These are phyloP conservation scores for Conringia planisiliqua DNA, from an alignment of 345 rosid genomes.

Conservation along the genomic window DNA sequence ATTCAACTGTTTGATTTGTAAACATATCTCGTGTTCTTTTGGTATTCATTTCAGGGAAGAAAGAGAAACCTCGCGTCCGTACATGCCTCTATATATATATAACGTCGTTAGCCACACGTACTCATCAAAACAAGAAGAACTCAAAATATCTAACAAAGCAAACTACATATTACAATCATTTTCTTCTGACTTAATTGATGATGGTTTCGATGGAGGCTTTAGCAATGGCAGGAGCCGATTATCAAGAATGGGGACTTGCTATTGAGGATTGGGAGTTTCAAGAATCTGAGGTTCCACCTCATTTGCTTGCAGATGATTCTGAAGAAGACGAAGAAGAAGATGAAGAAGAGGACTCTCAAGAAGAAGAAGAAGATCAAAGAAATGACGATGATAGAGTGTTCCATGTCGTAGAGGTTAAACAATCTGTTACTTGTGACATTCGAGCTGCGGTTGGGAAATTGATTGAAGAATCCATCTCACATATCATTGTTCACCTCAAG, in stretches of 20 bases:
- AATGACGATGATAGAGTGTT: conserved; percentile 5
- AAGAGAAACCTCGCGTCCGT: not conserved
- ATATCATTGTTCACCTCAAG: conserved; percentile 15
- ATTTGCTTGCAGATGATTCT: conserved; percentile 33
- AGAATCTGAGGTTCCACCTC: conserved; percentile 24
- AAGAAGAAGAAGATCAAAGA: not conserved
- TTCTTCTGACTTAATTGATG: not conserved
- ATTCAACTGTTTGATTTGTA: conserved; percentile 11
- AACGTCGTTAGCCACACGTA: conserved; percentile 9
- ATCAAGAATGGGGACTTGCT: conserved; percentile 33
- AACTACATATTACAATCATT: not conserved
- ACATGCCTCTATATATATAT: conserved; percentile 18
- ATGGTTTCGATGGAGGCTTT: conserved; percentile 42
- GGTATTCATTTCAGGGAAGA: not conserved
- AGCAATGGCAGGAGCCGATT: conserved; percentile 47
- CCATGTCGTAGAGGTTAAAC: not conserved
- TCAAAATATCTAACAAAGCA: not conserved
- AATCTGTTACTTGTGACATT: conserved; percentile 6
- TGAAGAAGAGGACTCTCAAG: not conserved
- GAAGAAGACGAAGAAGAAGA: conserved; percentile 9
- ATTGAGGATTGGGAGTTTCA: conserved; percentile 38
- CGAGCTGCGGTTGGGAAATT: not conserved
- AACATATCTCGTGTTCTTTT: conserved; percentile 23
- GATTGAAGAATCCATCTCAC: not conserved
- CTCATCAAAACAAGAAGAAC: conserved; percentile 11